These are phyloP conservation scores for Plasmodium gonderi DNA, from an alignment of 169 alveolate species.

Conservation along the genomic window DNA sequence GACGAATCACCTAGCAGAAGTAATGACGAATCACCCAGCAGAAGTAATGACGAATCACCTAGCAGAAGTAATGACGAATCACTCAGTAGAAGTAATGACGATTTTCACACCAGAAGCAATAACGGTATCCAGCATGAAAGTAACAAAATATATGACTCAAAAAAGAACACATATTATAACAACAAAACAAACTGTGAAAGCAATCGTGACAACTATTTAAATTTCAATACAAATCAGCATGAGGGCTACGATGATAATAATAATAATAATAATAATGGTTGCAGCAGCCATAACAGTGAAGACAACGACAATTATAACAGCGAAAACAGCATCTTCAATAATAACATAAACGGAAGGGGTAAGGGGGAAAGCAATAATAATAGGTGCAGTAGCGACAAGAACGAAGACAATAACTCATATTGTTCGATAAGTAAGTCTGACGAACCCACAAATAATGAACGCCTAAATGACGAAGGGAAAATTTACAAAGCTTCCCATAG, in stretches of 20 bases:
- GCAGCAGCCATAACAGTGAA: neutral
- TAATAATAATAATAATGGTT: neutral
- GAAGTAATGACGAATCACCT: neutral
- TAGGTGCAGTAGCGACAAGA: neutral
- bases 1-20: neutral
- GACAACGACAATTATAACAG: neutral
- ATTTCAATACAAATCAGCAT: neutral
- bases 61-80: neutral
- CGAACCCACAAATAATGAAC: neutral
- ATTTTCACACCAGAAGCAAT: neutral
- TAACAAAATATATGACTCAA: neutral
- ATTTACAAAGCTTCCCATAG: neutral
- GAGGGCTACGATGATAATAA: neutral
- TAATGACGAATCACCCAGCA: neutral
- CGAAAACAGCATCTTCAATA: neutral
- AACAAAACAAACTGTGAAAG: constrained; percentile 1
- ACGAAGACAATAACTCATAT: neutral
- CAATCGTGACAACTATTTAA: neutral
- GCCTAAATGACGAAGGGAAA: no score
- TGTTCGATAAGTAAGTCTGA: neutral
- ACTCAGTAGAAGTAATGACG: neutral
- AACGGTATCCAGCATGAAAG: neutral
- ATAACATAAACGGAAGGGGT: neutral
- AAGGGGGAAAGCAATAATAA: neutral
- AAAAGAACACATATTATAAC: neutral